Conservation (phyloP, 176 grass and related monocot genomes). For the Aegilops longissima region DNA sequence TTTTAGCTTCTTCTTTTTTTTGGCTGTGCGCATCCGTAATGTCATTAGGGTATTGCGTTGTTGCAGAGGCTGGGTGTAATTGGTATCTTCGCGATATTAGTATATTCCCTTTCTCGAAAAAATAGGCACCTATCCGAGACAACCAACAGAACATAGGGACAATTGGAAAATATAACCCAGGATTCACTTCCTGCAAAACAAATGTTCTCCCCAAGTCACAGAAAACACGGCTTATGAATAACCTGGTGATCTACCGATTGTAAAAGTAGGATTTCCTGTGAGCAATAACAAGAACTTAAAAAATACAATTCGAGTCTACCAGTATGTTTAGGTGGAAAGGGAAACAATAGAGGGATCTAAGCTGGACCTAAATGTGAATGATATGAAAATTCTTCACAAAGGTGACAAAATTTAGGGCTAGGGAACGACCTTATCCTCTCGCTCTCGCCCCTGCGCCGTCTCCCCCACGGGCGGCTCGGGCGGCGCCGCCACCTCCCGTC, state of each 20-base stretch:
- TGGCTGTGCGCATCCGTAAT: too few relatives aligned
- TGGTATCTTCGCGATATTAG: too few relatives aligned
- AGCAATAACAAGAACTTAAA: background rate
- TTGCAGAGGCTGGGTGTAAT: too few relatives aligned
- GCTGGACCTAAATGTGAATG: background rate
- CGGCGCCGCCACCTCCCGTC: too few relatives aligned
- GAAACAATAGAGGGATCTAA: background rate
- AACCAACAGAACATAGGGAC: background rate
- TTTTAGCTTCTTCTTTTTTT: too few relatives aligned
- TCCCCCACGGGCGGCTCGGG: too few relatives aligned
- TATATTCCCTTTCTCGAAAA: too few relatives aligned
- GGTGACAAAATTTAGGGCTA: too few relatives aligned
- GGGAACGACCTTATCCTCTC: too few relatives aligned
- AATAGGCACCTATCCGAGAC: background rate
- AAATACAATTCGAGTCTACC: background rate
- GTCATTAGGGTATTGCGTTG: too few relatives aligned
- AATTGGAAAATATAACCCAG: slow-evolving; percentile 9
- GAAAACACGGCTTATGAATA: background rate
- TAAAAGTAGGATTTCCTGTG: background rate
- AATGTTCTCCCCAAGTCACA: background rate
- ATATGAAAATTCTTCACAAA: background rate
- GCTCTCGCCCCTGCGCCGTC: too few relatives aligned
- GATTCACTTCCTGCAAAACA: background rate
- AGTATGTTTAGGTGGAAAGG: background rate
- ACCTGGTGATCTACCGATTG: background rate